A percentile compares a stretch with the other conserved stretches of the same genome.
Conservation (phyloP, 768 basidiomycete genomes). For the Mycena metata region DNA sequence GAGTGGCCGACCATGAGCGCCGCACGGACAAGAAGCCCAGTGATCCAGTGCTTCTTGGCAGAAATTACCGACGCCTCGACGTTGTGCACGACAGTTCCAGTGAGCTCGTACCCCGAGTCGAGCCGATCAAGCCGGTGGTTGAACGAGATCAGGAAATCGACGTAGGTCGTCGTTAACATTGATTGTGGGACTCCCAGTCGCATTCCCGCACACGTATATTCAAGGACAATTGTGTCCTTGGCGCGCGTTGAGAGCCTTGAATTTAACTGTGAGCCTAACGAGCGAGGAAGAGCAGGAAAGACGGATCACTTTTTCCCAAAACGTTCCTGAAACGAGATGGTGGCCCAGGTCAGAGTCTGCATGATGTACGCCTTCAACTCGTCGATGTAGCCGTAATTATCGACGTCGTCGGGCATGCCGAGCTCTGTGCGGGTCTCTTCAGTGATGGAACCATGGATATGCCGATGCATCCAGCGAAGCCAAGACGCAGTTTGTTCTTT, state of each 20-base stretch:
- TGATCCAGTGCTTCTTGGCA: constrained; percentile 29
- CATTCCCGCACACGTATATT: constrained; percentile 35
- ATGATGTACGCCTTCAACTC: constrained; percentile 35
- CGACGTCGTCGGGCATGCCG: constrained; percentile 27
- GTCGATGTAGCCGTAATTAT: constrained; percentile 32
- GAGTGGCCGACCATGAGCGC: constrained; percentile 35
- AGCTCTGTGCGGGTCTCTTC: constrained; percentile 33
- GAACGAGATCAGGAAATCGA: constrained; percentile 33
- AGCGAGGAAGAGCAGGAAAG: background rate
- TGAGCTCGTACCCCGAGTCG: constrained; percentile 29
- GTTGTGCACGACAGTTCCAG: constrained; percentile 26
- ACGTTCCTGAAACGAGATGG: constrained; percentile 31
- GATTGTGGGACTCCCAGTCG: constrained; percentile 33
- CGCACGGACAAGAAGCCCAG: constrained; percentile 19
- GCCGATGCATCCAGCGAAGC: constrained; percentile 36
- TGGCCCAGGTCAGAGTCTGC: constrained; percentile 35
- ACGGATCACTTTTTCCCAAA: constrained; percentile 28
- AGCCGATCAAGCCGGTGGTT: constrained; percentile 31
- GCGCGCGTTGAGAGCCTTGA: constrained; percentile 31
- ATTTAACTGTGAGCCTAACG: background rate
- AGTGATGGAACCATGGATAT: constrained; percentile 29
- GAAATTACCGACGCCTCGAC: constrained; percentile 30
- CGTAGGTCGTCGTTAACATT: constrained; percentile 33
- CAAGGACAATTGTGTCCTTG: constrained; percentile 37
- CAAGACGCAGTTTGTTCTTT: constrained; percentile 35